These are phyloP conservation scores for Biscogniauxia mediterranea DNA, from an alignment of 2,329 filamentous ascomycete species.

Conservation along the genomic window DNA sequence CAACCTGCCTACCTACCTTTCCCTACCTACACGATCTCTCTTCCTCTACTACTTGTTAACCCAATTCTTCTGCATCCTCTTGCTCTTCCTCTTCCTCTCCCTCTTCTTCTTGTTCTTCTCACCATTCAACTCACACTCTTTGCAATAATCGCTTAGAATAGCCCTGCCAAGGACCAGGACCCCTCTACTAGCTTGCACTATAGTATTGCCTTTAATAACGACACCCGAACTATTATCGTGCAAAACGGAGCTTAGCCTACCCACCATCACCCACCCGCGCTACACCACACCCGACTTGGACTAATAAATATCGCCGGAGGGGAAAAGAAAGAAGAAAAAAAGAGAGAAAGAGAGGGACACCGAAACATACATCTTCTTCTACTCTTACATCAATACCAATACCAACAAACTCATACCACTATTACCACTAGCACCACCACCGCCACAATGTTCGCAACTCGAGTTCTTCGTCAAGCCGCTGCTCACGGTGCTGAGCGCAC, in stretches of 20 bases:
- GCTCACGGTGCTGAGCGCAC: slow-evolving; percentile 58
- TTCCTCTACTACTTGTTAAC: no score
- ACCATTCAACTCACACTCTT: no score
- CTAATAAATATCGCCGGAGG: background rate
- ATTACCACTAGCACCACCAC: slow-evolving; percentile 6
- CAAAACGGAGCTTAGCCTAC: background rate
- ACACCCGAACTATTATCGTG: background rate
- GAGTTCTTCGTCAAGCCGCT: slow-evolving; percentile 56
- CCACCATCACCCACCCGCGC: background rate
- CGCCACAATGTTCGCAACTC: slow-evolving; percentile 53
- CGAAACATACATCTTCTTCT: no score
- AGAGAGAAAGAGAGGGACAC: no score
- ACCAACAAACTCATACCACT: background rate
- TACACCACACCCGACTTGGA: background rate
- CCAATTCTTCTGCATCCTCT: no score
- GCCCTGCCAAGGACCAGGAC: background rate
- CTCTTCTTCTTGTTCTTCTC: no score
- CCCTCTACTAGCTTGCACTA: background rate
- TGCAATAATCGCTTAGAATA: no score
- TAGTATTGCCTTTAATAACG: no score
- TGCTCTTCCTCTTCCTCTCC: no score
- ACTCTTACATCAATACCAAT: no score
- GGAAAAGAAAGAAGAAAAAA: background rate
- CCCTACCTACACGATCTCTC: no score
- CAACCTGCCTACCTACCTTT: background rate